These are phyloP conservation scores for Talaromyces sp. DNA, from an alignment of 2,329 filamentous ascomycete species.

Conservation along the genomic window DNA sequence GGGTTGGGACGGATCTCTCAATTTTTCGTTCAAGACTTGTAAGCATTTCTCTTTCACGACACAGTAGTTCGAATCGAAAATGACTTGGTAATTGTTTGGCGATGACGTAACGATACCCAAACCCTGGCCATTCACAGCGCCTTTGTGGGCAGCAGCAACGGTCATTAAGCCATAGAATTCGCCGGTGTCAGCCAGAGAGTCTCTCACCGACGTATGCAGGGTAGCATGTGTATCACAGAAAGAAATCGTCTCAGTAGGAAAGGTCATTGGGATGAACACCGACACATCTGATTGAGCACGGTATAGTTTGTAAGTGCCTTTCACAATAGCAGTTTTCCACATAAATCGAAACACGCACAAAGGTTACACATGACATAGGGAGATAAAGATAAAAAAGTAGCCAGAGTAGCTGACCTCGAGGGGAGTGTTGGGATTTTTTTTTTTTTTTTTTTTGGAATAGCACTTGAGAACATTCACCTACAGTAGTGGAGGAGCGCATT, in stretches of 20 bases:
- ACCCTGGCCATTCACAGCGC: constrained; percentile 25
- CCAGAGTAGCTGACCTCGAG: background rate
- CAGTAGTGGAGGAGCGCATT: constrained; percentile 30
- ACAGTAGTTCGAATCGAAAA: constrained; percentile 33
- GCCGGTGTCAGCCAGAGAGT: constrained; percentile 30
- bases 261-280: constrained; percentile 36
- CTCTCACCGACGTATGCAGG: constrained; percentile 26
- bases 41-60: constrained; percentile 35
- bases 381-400: background rate
- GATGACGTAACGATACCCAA: constrained; percentile 18
- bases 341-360: background rate
- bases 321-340: background rate
- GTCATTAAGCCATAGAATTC: constrained; percentile 37
- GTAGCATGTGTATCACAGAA: constrained; percentile 18
- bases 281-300: constrained; percentile 22
- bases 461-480: constrained; percentile 18
- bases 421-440: background rate
- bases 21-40: constrained; percentile 28
- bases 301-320: constrained; percentile 14
- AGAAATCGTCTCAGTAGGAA: constrained; percentile 28
- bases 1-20: constrained; percentile 22
- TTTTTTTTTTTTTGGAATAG: background rate
- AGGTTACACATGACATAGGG: background rate
- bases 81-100: constrained; percentile 16
- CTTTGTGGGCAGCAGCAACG: constrained; percentile 36